Base-by-base conservation (phyloP, 1,284 basidiomycete species). In the Microbotryum saponariae region DNA sequence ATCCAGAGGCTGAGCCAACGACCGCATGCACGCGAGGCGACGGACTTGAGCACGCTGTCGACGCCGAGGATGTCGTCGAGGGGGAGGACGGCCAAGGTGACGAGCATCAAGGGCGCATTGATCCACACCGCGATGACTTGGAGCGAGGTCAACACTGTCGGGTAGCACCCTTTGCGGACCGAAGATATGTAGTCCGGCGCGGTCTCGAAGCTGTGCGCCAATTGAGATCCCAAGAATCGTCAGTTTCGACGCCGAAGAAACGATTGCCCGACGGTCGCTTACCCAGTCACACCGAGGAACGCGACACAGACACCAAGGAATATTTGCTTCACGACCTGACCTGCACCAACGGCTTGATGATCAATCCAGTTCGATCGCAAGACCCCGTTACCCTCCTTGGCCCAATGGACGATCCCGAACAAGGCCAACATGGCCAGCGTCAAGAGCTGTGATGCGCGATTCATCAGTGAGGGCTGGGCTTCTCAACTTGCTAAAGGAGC, bases 251-350 rank as follows among this genome's bases (percentile, higher is more conserved):
- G 37, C 1, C 23, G n/a, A 20, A 25, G 29, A 50, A 25, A 20
- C n/a, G 33, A 49, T 25, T 10, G 1, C 16, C 4, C 2, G 37
- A 6, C 1, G 14, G 1, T 16, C 53, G 42, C 14, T 83, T 81
- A 10, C 50, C 85, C 85, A 3, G 86, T 87, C 37, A 86, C 77
- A 0, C 84, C 85, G 2, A 87, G 76, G 77, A 87, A 83, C 0
- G 83, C 81, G 7, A 87, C 75, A 66, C 85, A 86, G 29, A 84
- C 77, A 0, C 85, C 86, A 61, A 83, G 76, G 71, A 83, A 87
- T 6, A 83, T 74, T 53, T 84, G 78, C 18, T 73, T 77, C 4
- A 76, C 72, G 16, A 82, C 73, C 3, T 70, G 71, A 1, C 69
- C 59, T 0, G 70, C 65, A 12, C 76, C 75, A 27, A 67, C 69